Evolutionary conservation across 1,139 yeast species (phyloP), one percentile per base, ranked within the genome.

Genomic region (Spathaspora sp.): DNA sequence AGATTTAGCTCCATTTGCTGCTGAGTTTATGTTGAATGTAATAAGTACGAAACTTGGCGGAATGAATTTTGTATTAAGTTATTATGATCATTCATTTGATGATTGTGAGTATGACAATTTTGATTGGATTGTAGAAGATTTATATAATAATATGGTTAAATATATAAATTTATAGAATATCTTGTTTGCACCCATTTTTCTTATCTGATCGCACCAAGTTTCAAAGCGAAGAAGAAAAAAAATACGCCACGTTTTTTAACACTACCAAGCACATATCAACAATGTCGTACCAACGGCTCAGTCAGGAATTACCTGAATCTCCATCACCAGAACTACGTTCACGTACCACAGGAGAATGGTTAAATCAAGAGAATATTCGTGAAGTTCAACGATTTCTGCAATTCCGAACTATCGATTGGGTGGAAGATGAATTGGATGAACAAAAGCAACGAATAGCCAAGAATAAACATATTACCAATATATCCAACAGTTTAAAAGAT

Each of bases 381-480:
- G 67, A 70, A 43, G 76, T 72, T 20, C 70, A 70, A 45, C 59
- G 74, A 42, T 86, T 84, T 57, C 76, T 79, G 45, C 81, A 80
- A 41, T 88, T 86, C 59, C 67, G 70, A 20, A 87, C 95, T 5
- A 76, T 86, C 11, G 98, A 93, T 64, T 89, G 97, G 96, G 81
- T 89, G 11, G 84, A 84, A 45, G 98, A 91, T 58, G 84, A 82
- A 25, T 68, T 81, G 20, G 67, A 70, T 16, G 89, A 82, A 51
- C 87, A 85, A 57, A 57, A 63, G 42, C 61, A 63, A 43, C 53
- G 72, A 38, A 51, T 70, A n/a, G 42, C 58, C 5, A 64, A 66
- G 43, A 47, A 49, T 8, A 57, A 59, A 44, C 45, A 53, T 4
- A 50, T 38, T 6, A 49, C 51, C 6, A 51, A 51, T 9, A 59